phyloP scores from a whole-genome alignment of 805 yeast genomes.

The Saturnispora sekii region DNA sequence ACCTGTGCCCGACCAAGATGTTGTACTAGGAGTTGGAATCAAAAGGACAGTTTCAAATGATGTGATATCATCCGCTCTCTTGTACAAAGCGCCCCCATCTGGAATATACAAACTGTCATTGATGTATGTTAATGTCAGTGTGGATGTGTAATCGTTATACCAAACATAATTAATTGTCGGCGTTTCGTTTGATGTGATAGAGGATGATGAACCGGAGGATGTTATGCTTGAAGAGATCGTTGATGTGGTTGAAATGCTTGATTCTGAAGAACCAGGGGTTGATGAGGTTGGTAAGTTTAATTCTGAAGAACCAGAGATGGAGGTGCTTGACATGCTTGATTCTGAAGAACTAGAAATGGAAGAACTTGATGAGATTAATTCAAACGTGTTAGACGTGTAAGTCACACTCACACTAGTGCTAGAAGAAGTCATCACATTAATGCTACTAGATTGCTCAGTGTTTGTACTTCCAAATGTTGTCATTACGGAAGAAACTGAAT shows the following conservation, averaged over 20 bases:
- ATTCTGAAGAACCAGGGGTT: not conserved
- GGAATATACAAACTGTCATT: constrained; percentile 2
- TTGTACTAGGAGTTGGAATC: constrained; percentile 1
- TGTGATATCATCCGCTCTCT: constrained; percentile 5
- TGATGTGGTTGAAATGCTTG: not conserved
- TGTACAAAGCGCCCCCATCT: constrained; percentile 1
- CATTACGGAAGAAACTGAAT: no score
- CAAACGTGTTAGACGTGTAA: no score
- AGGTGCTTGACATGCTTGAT: not conserved
- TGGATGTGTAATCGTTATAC: not conserved
- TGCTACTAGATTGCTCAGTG: no score
- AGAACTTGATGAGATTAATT: no score
- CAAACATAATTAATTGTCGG: constrained; percentile 1
- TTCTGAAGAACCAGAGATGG: not conserved
- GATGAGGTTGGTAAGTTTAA: not conserved
- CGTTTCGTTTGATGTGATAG: not conserved
- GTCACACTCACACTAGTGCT: no score
- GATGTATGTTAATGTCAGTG: constrained; percentile 1
- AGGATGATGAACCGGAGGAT: not conserved
- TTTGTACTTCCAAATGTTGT: no score
- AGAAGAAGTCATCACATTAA: no score
- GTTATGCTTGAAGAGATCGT: not conserved
- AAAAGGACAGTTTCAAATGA: constrained; percentile 2
- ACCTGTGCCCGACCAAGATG: not conserved
- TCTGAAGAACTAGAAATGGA: not conserved